A percentile compares a stretch with the other conserved stretches of the same genome.
These are phyloP conservation scores for Eragrostis curvula DNA, from an alignment of 176 grass and related monocot species.

Conservation along the genomic window DNA sequence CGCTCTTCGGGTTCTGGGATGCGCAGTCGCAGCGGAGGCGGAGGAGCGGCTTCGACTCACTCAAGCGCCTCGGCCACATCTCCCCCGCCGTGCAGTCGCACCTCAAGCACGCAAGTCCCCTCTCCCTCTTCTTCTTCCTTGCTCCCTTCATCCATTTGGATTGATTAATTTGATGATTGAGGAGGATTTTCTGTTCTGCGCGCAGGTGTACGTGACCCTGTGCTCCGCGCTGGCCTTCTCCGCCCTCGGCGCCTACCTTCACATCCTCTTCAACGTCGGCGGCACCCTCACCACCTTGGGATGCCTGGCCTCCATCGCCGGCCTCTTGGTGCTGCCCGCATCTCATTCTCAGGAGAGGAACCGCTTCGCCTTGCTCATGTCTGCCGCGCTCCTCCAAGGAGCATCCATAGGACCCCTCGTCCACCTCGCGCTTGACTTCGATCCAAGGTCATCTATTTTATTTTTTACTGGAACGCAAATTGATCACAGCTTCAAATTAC, in stretches of 20 bases:
- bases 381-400: constrained; percentile 55
- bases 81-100: constrained; percentile 31
- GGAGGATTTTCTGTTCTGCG: too few species aligned
- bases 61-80: constrained; percentile 39
- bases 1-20: not conserved
- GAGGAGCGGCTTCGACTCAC: not conserved
- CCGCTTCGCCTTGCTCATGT: constrained; percentile 56
- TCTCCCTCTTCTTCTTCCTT: not conserved
- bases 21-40: constrained; percentile 11
- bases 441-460: constrained; percentile 73
- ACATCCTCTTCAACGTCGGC: constrained; percentile 63
- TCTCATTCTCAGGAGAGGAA: constrained; percentile 47
- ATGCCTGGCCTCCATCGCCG: constrained; percentile 55
- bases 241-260: constrained; percentile 64
- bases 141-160: too few species aligned
- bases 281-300: constrained; percentile 61
- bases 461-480: too few species aligned
- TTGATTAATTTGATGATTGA: too few species aligned
- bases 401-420: constrained; percentile 64
- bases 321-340: constrained; percentile 44
- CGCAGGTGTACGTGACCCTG: constrained; percentile 76
- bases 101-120: constrained; percentile 29
- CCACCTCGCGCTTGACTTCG: constrained; percentile 53
- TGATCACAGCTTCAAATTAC: too few species aligned
- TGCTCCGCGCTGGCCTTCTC: constrained; percentile 67